Base-by-base conservation (phyloP, 352 stramenopile genomes). In the Phytopythium boreale region DNA sequence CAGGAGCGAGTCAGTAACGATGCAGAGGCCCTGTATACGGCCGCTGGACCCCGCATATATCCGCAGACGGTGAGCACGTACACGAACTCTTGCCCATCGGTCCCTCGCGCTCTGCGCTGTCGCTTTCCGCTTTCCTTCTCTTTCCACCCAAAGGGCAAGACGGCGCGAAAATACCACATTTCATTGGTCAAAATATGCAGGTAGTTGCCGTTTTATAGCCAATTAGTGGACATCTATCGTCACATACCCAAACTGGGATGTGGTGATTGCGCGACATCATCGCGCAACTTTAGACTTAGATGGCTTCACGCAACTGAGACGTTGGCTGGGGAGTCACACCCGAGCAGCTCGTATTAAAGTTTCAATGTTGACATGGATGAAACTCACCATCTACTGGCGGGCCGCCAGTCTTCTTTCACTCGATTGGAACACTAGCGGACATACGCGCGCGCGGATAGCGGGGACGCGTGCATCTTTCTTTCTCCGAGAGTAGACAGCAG, bases 1-100 rank as follows among this genome's bases (percentile, higher is more conserved):
- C 17, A 29, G 31, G n/a, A 64, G 15, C 26, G 1, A 8, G 52
- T 59, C 31, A 22, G 27, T 12, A 22, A 43, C 20, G 26, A n/a
- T 7, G 10, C 14, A 31, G 50, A 5, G 12, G 41, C 11, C 14
- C 19, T 37, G 3, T 19, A 20, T 14, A 14, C 1, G 39, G 39
- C 39, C 20, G 7, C 43, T 1, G 46, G 22, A 0, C 1, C 46
- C 46, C 46, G 43, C 46, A 20, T 10, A 52, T 10, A 29, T 31
- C 9, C n/a, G 20, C 9, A 46, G 39, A 14, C 10, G 34, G 34
- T 7, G 34, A 9, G 17, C 46, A 65, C 64, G 52, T 52, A 69
- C 66, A 60, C 50, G 61, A 52, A 36, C 17, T 58, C 61, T 68
- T 72, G 61, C 66, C 39, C 61, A 68, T 71, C 34, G 27, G 20